phyloP scores from a whole-genome alignment of 768 basidiomycete genomes.

The Mycena vitilis region DNA sequence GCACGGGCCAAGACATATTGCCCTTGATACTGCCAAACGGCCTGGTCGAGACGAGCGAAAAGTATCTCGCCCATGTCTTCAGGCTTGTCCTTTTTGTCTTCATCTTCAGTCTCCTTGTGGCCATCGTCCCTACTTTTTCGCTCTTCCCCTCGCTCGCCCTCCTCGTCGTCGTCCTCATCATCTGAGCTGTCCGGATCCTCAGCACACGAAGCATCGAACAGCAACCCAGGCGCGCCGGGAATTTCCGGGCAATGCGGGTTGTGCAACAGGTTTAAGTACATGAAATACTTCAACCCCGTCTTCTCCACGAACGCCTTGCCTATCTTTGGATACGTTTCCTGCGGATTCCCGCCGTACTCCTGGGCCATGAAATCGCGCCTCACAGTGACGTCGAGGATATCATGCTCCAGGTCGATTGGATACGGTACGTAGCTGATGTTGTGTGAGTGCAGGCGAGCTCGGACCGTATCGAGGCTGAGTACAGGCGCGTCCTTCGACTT shows the following conservation, averaged over 20 bases:
- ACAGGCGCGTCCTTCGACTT: conserved; percentile 28
- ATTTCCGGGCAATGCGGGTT: conserved; percentile 51
- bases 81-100: background rate
- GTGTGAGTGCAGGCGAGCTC: conserved; percentile 25
- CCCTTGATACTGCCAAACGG: conserved; percentile 46
- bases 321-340: conserved; percentile 41
- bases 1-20: conserved; percentile 38
- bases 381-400: conserved; percentile 42
- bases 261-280: conserved; percentile 45
- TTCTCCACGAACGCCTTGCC: conserved; percentile 27
- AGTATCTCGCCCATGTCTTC: background rate
- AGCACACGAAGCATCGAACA: conserved; percentile 33
- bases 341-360: conserved; percentile 47
- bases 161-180: background rate
- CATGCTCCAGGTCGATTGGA: conserved; percentile 40
- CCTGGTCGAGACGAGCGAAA: conserved; percentile 32
- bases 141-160: background rate
- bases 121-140: background rate
- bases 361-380: conserved; percentile 44
- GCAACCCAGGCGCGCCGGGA: conserved; percentile 50
- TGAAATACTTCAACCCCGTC: conserved; percentile 48
- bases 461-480: conserved; percentile 7
- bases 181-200: no score
- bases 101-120: background rate
- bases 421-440: conserved; percentile 41